Conservation (phyloP, 148 eudicot species). For the Oxyria digyna region DNA sequence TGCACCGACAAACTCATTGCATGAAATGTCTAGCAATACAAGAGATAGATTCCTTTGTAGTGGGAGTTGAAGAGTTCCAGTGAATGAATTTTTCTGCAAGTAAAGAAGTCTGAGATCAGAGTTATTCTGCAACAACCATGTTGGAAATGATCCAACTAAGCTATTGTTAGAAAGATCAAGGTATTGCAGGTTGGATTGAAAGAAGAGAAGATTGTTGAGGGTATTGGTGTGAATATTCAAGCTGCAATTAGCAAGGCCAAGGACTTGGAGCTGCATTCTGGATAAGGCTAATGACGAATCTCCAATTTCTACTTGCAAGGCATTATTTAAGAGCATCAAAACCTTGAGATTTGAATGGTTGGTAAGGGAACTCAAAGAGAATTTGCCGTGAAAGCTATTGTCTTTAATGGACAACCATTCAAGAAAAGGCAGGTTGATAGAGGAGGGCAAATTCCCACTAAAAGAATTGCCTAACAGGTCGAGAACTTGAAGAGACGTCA, state of each 20-base stretch:
- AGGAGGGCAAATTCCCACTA: neutral
- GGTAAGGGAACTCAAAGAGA: neutral
- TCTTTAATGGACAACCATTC: neutral
- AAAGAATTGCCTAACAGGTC: neutral
- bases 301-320: neutral
- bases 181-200: neutral
- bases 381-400: neutral
- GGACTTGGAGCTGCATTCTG: neutral
- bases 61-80: neutral
- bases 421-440: neutral
- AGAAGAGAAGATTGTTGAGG: neutral
- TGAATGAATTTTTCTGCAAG: neutral
- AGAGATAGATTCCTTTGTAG: neutral
- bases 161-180: constrained; percentile 9
- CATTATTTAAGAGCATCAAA: neutral
- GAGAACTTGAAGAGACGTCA: neutral
- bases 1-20: constrained; percentile 7
- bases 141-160: constrained; percentile 3
- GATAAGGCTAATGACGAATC: neutral
- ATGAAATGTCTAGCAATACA: neutral
- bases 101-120: neutral
- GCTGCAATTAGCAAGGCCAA: neutral
- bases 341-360: neutral
- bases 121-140: constrained; percentile 10
- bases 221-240: neutral